phyloP scores from a whole-genome alignment of 805 yeast genomes.

The Wickerhamomyces ciferrii region DNA sequence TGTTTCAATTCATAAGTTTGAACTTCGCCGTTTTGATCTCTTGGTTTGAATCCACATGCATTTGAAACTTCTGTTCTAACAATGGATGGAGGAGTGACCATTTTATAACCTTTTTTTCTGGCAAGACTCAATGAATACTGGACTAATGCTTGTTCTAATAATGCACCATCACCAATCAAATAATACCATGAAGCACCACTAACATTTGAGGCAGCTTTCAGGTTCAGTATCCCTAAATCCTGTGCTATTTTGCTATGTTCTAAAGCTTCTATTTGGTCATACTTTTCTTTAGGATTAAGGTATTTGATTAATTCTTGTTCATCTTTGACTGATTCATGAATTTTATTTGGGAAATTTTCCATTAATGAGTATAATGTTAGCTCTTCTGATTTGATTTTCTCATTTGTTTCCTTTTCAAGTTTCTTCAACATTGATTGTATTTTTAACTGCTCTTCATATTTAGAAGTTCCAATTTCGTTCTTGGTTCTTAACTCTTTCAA shows the following conservation, averaged over 20 bases:
- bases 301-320: slow-evolving; percentile 42
- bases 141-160: slow-evolving; percentile 83
- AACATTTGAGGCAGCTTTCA: slow-evolving; percentile 64
- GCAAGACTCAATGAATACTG: slow-evolving; percentile 74
- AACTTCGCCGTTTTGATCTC: slow-evolving; percentile 80
- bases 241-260: slow-evolving; percentile 76
- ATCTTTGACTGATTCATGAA: slow-evolving; percentile 41
- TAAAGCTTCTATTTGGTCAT: slow-evolving; percentile 18
- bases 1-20: slow-evolving; percentile 69
- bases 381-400: slow-evolving; percentile 24
- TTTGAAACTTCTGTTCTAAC: slow-evolving; percentile 70
- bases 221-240: slow-evolving; percentile 61
- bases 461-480: slow-evolving; percentile 3
- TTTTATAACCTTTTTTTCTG: slow-evolving; percentile 55
- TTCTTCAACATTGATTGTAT: background rate
- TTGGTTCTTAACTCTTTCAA: slow-evolving; percentile 18
- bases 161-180: slow-evolving; percentile 77
- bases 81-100: slow-evolving; percentile 81
- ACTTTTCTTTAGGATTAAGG: slow-evolving; percentile 37
- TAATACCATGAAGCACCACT: slow-evolving; percentile 88
- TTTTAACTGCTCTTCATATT: background rate
- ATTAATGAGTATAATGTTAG: slow-evolving; percentile 32
- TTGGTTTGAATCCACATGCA: slow-evolving; percentile 94
- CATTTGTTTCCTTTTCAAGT: slow-evolving; percentile 17
- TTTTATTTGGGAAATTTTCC: slow-evolving; percentile 57